Base-by-base conservation (phyloP, 2,329 filamentous ascomycete genomes). In the Pseudocercospora pini-densiflorae region DNA sequence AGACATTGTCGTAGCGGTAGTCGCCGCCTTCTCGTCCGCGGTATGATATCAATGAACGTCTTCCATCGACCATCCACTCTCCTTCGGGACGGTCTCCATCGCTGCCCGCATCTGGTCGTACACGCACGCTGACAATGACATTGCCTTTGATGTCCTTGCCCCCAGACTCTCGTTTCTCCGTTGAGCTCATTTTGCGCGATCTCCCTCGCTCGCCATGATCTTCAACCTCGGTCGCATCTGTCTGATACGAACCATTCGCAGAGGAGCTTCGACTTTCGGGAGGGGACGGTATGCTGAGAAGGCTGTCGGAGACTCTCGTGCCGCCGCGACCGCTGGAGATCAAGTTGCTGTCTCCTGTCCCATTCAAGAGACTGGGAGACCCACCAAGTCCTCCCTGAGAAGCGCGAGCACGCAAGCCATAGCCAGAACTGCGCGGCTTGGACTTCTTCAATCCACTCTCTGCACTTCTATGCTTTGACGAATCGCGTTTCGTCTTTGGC, bases 1-100 rank as follows among this genome's bases (percentile, higher is more conserved):
- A 99, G 68, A 98, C 95, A 81, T 98, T 98, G 83, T 99, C 95
- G 81, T 97, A 98, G 76, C 87, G 89, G 79, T 98, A 95, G 76
- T 97, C 93, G 62, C 94, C 95, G 36, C 91, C 93, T 80, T 98
- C 95, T 73, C 92, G 92, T 67, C 95, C 94, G 68, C 87, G 87
- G 76, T 94, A 97, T 8, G 92, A 87, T 63, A 99, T 90, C 43
- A 96, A 81, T 19, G 92, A 91, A 74, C 89, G 89, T 74, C 93
- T 89, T 33, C 91, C 91, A 77, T 97, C 94, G 3, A 99, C 90
- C 83, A 93, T 87, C 95, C 94, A 99, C 76, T 98, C 95, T 31
- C 89, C 88, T 67, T 95, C 92, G 7, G 87, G 81, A 65, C 87
- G 86, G 21, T 74, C 79, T 53, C 87, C 87, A 62, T 86, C 86